Evolutionary conservation across 371 early-diverging fungal species (phyloP).

Genomic region (Phascolomyces articulosus): DNA sequence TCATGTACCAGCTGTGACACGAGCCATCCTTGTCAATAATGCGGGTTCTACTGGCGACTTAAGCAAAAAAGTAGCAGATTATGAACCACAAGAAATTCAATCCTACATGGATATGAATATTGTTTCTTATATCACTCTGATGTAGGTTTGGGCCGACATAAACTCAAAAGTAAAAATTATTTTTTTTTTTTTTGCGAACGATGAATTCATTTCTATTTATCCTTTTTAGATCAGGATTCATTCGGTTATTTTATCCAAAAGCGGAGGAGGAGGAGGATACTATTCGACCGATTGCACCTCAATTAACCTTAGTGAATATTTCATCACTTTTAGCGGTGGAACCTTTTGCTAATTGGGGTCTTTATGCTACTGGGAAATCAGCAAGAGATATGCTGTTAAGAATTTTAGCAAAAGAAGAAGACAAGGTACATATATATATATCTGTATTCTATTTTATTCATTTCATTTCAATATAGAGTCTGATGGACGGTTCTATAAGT

Average conservation of each 20-base stretch:
- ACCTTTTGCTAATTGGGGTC: slow-evolving; percentile 79
- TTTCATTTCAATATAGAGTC: no score
- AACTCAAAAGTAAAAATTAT: neutral
- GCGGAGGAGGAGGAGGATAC: slow-evolving; percentile 9
- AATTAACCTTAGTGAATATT: slow-evolving; percentile 72
- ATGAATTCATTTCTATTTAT: no score
- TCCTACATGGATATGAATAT: slow-evolving; percentile 64
- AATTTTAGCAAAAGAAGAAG: slow-evolving; percentile 72
- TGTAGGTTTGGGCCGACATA: slow-evolving; percentile 47
- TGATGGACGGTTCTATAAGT: no score
- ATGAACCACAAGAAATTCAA: slow-evolving; percentile 51
- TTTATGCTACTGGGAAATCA: slow-evolving; percentile 88
- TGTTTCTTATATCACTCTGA: slow-evolving; percentile 50
- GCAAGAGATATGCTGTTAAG: slow-evolving; percentile 83
- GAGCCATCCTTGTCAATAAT: slow-evolving; percentile 74
- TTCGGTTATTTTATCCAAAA: slow-evolving; percentile 17
- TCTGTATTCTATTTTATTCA: no score
- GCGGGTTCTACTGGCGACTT: slow-evolving; percentile 85
- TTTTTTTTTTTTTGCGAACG: neutral
- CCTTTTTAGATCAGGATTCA: slow-evolving; percentile 30
- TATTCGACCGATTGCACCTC: neutral
- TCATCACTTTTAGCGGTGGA: slow-evolving; percentile 85
- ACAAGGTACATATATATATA: no score
- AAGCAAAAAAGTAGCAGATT: slow-evolving; percentile 60
- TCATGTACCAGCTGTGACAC: slow-evolving; percentile 26